Percentiles rank a stretch among this genome's conserved stretches.
Conservation (phyloP, 495 filamentous ascomycete species). For the Trichoderma erinaceum region DNA sequence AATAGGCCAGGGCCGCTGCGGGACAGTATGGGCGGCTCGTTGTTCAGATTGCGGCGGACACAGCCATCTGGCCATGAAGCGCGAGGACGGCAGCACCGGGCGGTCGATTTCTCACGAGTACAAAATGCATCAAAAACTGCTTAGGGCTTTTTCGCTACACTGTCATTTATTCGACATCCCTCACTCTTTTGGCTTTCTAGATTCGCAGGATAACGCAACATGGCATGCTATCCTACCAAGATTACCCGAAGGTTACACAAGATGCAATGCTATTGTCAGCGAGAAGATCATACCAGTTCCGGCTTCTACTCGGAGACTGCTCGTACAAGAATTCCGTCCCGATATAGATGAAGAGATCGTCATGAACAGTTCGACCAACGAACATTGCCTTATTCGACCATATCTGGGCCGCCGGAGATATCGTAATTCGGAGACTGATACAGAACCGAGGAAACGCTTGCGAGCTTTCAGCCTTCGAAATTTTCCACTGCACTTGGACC, state of each 20-base stretch:
- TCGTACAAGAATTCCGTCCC: background rate
- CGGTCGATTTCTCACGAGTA: background rate
- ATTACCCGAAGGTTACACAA: background rate
- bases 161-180: background rate
- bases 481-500: background rate
- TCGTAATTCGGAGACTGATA: background rate
- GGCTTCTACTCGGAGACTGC: background rate
- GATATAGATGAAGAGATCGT: background rate
- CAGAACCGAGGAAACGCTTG: background rate
- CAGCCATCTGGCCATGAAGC: background rate
- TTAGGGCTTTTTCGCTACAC: background rate
- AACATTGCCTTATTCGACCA: background rate
- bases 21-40: background rate
- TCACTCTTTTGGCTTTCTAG: background rate
- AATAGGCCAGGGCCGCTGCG: background rate
- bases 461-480: background rate
- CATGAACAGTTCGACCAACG: background rate
- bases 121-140: background rate
- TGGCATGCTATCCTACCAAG: background rate
- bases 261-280: background rate
- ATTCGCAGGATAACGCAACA: background rate
- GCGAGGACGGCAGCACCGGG: background rate
- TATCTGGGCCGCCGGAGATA: background rate
- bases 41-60: background rate
- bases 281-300: background rate